These are phyloP conservation scores for slime mould (Dictyostelium discoideum) DNA, from an alignment of 78 protist species.

Conservation along the genomic window dicty_2.7 NC_007088.5:5875001-5875500, in stretches of 20 bases:
- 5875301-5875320: too few relatives aligned
- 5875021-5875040: neutral
- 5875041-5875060: conserved; percentile 57
- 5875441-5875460: conserved; percentile 77
- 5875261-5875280: conserved; percentile 38
- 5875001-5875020: neutral
- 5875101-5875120: conserved; percentile 38
- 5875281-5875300: too few relatives aligned
- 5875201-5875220: neutral
- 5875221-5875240: conserved; percentile 45
- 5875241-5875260: conserved; percentile 57
- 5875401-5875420: conserved; percentile 37
- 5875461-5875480: conserved; percentile 54
- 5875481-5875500: conserved; percentile 69
- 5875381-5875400: neutral
- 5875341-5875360: too few relatives aligned
- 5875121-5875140: neutral
- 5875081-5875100: conserved; percentile 64
- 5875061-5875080: conserved; percentile 64
- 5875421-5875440: conserved; percentile 80
- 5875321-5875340: neutral
- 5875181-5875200: neutral
- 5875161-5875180: neutral
- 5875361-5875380: too few relatives aligned
- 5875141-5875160: neutral